A percentile compares a stretch with the other conserved stretches of the same genome.
These are phyloP conservation scores for Actinidia arguta DNA, from an alignment of 179 eudicot species.

Conservation along the genomic window DNA sequence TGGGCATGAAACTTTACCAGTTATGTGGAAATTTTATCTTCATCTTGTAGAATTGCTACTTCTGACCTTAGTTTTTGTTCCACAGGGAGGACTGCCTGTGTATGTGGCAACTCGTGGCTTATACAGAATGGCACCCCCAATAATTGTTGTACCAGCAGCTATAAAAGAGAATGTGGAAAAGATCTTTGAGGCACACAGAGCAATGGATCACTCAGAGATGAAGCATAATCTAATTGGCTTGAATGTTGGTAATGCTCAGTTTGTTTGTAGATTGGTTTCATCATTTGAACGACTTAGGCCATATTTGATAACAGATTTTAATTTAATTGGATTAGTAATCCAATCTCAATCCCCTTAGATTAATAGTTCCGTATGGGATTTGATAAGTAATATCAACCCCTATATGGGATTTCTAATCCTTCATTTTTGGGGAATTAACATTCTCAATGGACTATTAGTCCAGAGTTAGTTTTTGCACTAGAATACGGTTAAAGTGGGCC, in stretches of 20 bases:
- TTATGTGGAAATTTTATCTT: not conserved
- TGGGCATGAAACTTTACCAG: not conserved
- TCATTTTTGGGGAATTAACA: no score
- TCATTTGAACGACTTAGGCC: no score
- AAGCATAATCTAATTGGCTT: slow-evolving; percentile 73
- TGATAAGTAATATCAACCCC: no score
- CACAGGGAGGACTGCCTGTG: slow-evolving; percentile 94
- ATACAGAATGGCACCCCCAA: slow-evolving; percentile 85
- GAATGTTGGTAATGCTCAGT: slow-evolving; percentile 71
- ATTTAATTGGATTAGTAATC: no score
- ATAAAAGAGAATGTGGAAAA: slow-evolving; percentile 75
- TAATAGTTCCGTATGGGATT: no score
- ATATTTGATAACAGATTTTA: no score
- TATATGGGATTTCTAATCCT: no score
- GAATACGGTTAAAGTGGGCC: no score
- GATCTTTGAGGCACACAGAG: slow-evolving; percentile 89
- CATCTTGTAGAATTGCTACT: not conserved
- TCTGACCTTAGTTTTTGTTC: slow-evolving; percentile 5
- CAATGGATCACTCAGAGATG: slow-evolving; percentile 89
- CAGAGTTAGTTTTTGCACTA: no score
- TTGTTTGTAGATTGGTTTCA: not conserved
- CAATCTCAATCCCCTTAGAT: no score
- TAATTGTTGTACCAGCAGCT: slow-evolving; percentile 78
- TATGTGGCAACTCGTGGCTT: slow-evolving; percentile 96
- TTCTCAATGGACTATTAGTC: no score